phyloP scores from a whole-genome alignment of 257 asterid genomes.

The Capsicum chinense region DNA sequence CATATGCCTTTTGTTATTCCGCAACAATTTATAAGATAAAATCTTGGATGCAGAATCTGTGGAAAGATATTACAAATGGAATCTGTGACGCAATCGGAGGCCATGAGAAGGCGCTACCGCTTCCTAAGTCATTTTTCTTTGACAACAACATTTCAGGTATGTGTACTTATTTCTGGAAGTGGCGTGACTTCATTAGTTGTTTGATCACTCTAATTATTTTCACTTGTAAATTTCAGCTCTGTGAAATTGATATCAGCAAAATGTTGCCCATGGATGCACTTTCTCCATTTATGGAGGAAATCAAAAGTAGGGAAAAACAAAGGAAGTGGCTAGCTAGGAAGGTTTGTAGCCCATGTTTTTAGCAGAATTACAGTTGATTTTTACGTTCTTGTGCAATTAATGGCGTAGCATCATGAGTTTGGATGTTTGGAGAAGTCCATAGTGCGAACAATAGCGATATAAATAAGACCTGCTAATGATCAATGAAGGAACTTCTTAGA shows the following conservation, averaged over 20 bases:
- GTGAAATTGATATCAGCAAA: constrained; percentile 78
- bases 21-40: constrained; percentile 38
- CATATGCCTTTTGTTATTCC: constrained; percentile 25
- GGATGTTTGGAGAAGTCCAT: background rate
- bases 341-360: constrained; percentile 51
- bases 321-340: constrained; percentile 77
- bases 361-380: constrained; percentile 10
- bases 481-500: background rate
- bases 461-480: background rate
- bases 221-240: constrained; percentile 58
- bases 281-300: constrained; percentile 89
- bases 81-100: constrained; percentile 85
- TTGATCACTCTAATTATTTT: constrained; percentile 29
- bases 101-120: constrained; percentile 86
- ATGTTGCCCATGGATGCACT: constrained; percentile 74
- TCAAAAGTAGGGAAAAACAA: constrained; percentile 86
- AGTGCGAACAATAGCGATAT: background rate
- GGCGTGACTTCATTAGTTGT: background rate
- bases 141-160: constrained; percentile 90
- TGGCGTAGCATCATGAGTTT: constrained; percentile 19
- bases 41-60: constrained; percentile 62
- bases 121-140: constrained; percentile 92
- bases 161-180: constrained; percentile 6
- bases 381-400: constrained; percentile 21
- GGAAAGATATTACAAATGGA: constrained; percentile 90